Percentiles rank a stretch among this genome's conserved stretches.
Evolutionary conservation across 805 yeast species (phyloP).

Genomic region (Zygosaccharomyces lentus): DNA sequence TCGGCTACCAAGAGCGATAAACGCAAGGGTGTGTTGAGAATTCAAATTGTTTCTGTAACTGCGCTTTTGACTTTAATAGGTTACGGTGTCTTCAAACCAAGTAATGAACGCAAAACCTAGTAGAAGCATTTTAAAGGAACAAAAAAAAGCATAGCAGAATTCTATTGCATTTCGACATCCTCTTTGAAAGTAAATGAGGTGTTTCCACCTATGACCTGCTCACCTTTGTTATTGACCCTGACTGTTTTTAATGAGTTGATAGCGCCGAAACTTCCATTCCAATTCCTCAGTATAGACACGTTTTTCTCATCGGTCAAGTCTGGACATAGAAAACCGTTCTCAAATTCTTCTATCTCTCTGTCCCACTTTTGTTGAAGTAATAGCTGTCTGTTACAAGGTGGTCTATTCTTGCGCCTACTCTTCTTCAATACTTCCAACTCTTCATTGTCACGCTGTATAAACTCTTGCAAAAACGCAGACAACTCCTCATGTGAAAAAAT

Average conservation of each 20-base stretch:
- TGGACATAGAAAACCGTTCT: constrained; percentile 69
- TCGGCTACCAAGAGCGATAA: neutral
- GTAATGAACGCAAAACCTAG: neutral
- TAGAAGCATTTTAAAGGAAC: neutral
- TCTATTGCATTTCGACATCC: constrained; percentile 25
- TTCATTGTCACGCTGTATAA: constrained; percentile 64
- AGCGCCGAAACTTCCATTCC: constrained; percentile 86
- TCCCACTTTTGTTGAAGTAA: constrained; percentile 57
- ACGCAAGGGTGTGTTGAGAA: neutral
- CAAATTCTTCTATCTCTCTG: constrained; percentile 57
- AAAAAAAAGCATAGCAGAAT: neutral
- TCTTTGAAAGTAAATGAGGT: neutral
- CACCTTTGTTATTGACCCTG: constrained; percentile 28
- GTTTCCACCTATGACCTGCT: constrained; percentile 25
- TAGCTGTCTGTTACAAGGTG: constrained; percentile 68
- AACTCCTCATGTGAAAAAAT: constrained; percentile 55
- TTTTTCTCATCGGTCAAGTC: constrained; percentile 59
- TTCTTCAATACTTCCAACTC: constrained; percentile 61
- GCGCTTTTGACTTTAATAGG: neutral
- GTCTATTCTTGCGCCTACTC: constrained; percentile 83
- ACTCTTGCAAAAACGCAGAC: constrained; percentile 56
- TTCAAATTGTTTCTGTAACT: neutral
- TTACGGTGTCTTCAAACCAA: neutral
- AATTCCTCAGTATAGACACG: constrained; percentile 55
- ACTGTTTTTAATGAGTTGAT: constrained; percentile 55